These are phyloP conservation scores for Phytophthora constricta DNA, from an alignment of 352 stramenopile genomes.

Conservation along the genomic window DNA sequence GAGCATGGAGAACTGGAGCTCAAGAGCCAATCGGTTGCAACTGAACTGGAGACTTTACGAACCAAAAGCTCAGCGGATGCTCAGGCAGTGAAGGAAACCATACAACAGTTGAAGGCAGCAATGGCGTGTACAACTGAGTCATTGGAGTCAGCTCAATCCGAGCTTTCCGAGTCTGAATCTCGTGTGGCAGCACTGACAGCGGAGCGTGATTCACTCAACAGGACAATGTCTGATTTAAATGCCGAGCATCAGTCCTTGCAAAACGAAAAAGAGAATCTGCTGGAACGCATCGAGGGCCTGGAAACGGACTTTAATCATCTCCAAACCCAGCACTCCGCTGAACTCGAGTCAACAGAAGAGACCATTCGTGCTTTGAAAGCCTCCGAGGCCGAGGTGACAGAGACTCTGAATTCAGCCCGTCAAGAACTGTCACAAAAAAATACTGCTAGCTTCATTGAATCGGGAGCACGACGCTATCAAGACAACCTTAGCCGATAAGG, in stretches of 20 bases:
- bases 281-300: slow-evolving; percentile 13
- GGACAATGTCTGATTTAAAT: slow-evolving; percentile 19
- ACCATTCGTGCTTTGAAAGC: slow-evolving; percentile 22
- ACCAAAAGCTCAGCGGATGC: slow-evolving; percentile 27
- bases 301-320: slow-evolving; percentile 26
- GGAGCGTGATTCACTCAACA: slow-evolving; percentile 24
- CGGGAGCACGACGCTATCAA: slow-evolving; percentile 22
- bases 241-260: slow-evolving; percentile 15
- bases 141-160: slow-evolving; percentile 21
- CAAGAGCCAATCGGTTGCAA: slow-evolving; percentile 41
- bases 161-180: slow-evolving; percentile 26
- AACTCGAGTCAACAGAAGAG: slow-evolving; percentile 21
- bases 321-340: slow-evolving; percentile 18
- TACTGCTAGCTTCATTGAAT: slow-evolving; percentile 8
- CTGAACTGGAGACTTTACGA: slow-evolving; percentile 36
- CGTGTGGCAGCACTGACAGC: slow-evolving; percentile 21
- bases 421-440: slow-evolving; percentile 31
- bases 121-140: slow-evolving; percentile 18
- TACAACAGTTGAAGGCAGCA: slow-evolving; percentile 25
- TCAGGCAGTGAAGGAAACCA: slow-evolving; percentile 26
- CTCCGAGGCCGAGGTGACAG: slow-evolving; percentile 13
- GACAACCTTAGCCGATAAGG: slow-evolving; percentile 27
- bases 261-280: slow-evolving; percentile 21
- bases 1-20: slow-evolving; percentile 48
- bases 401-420: slow-evolving; percentile 27